Percentiles rank a stretch among this genome's conserved stretches.
These are phyloP conservation scores for Ceriops tagal DNA, from an alignment of 345 rosid species.

Conservation along the genomic window DNA sequence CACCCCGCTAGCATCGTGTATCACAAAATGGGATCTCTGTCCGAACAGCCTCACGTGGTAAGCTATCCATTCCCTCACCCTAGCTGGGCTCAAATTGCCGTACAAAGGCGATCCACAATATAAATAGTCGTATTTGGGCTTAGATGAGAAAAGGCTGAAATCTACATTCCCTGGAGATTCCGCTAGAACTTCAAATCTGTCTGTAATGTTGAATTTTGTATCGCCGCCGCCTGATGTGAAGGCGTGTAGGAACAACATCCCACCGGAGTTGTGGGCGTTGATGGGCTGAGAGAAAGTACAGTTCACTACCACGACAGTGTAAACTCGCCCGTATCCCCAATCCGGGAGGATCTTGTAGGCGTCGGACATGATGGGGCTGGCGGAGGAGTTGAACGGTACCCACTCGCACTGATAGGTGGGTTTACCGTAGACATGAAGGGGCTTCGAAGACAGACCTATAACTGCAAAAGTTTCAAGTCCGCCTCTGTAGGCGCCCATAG, in stretches of 20 bases:
- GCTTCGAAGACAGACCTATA: slow-evolving; percentile 78
- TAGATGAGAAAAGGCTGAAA: slow-evolving; percentile 32
- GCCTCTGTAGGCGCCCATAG: slow-evolving; percentile 81
- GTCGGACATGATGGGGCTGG: slow-evolving; percentile 21
- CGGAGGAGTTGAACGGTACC: slow-evolving; percentile 32
- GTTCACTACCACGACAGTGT: slow-evolving; percentile 78
- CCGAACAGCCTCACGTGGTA: slow-evolving; percentile 79
- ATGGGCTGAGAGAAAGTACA: slow-evolving; percentile 60
- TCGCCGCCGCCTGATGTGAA: slow-evolving; percentile 73
- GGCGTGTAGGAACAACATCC: slow-evolving; percentile 60
- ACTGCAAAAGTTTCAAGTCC: slow-evolving; percentile 64
- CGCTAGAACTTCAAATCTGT: slow-evolving; percentile 45
- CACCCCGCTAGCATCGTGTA: slow-evolving; percentile 88
- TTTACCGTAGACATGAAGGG: slow-evolving; percentile 61
- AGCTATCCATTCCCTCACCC: slow-evolving; percentile 85
- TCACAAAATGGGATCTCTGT: slow-evolving; percentile 65
- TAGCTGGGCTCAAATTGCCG: slow-evolving; percentile 73
- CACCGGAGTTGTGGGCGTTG: slow-evolving; percentile 66
- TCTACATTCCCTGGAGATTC: slow-evolving; percentile 51
- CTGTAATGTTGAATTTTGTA: slow-evolving; percentile 45
- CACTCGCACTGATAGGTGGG: slow-evolving; percentile 75
- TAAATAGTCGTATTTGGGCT: slow-evolving; percentile 67
- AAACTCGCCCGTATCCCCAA: slow-evolving; percentile 92
- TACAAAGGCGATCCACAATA: slow-evolving; percentile 86
- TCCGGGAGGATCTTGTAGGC: slow-evolving; percentile 71